Evolutionary conservation across 2,329 filamentous ascomycete species (phyloP).

Genomic region (Salinomyces thailandicus): DNA sequence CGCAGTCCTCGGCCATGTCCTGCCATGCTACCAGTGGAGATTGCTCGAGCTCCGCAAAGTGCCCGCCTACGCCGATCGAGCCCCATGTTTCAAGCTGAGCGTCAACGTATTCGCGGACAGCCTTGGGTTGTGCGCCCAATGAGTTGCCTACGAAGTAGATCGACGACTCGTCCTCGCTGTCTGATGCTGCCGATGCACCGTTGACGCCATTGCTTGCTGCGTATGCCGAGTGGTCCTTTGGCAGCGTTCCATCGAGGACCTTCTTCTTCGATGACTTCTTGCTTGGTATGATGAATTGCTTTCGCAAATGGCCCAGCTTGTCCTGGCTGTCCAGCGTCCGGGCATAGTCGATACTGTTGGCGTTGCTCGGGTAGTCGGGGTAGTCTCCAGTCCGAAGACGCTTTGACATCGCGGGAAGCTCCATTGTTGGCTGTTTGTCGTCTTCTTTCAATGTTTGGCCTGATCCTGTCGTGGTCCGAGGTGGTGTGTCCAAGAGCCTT

Average conservation of each 20-base stretch:
- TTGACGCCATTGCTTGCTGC: background rate
- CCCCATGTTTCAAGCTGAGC: conserved; percentile 75
- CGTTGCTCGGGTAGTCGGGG: conserved; percentile 15
- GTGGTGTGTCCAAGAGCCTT: too few relatives aligned
- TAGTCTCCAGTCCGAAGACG: conserved; percentile 17
- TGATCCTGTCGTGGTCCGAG: too few relatives aligned
- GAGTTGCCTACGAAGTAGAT: conserved; percentile 89
- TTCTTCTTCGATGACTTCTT: conserved; percentile 7
- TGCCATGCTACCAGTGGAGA: conserved; percentile 64
- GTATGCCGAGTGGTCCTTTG: background rate
- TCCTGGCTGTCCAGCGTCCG: conserved; percentile 13
- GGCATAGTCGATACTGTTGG: conserved; percentile 19
- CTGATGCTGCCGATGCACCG: background rate
- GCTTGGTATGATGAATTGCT: conserved; percentile 6
- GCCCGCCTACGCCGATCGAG: conserved; percentile 73
- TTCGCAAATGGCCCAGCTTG: conserved; percentile 1
- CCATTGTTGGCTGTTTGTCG: conserved; percentile 2
- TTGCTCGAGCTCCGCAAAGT: conserved; percentile 43
- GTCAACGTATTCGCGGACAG: conserved; percentile 53
- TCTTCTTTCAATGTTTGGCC: too few relatives aligned
- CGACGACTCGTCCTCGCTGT: conserved; percentile 31
- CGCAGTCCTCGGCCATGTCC: conserved; percentile 64
- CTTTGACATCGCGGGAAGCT: conserved; percentile 14
- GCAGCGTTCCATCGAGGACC: conserved; percentile 9
- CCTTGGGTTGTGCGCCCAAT: conserved; percentile 69